Percentiles rank a stretch among this genome's conserved stretches.
Evolutionary conservation across 306 rosid species (phyloP).

Genomic region (Canavalia ensiformis): DNA sequence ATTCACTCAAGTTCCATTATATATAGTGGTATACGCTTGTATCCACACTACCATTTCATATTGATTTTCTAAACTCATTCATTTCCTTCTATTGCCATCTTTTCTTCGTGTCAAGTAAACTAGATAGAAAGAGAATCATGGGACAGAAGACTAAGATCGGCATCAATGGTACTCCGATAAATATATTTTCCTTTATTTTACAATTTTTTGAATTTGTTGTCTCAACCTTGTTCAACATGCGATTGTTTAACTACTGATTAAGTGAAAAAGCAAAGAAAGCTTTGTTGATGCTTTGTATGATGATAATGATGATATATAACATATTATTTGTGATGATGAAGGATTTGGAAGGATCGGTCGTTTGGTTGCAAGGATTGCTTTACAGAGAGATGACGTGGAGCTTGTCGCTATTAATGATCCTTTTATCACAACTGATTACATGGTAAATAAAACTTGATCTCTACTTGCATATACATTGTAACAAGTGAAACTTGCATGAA

Average conservation of each 20-base stretch:
- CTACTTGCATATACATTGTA: neutral
- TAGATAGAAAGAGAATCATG: conserved; percentile 48
- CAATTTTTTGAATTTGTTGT: neutral
- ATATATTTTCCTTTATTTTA: neutral
- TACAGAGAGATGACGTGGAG: conserved; percentile 71
- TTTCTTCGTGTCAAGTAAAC: neutral
- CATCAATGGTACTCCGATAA: conserved; percentile 66
- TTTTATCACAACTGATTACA: conserved; percentile 64
- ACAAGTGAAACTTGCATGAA: neutral
- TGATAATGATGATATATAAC: neutral
- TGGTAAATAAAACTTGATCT: conserved; percentile 48
- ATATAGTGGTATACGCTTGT: neutral
- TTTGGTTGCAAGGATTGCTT: conserved; percentile 70
- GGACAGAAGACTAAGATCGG: conserved; percentile 75
- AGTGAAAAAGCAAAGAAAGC: too few species aligned
- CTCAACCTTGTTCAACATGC: neutral
- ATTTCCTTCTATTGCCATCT: neutral
- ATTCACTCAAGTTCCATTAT: neutral
- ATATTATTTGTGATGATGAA: conserved; percentile 44
- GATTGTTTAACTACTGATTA: too few species aligned
- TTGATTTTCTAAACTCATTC: conserved; percentile 19
- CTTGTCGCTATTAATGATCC: conserved; percentile 77
- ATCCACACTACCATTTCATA: neutral
- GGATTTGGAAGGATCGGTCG: conserved; percentile 82
- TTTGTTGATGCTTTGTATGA: too few species aligned